These are phyloP conservation scores for Rhodotorula sp. DNA, from an alignment of 1,284 basidiomycete genomes.

Conservation along the genomic window DNA sequence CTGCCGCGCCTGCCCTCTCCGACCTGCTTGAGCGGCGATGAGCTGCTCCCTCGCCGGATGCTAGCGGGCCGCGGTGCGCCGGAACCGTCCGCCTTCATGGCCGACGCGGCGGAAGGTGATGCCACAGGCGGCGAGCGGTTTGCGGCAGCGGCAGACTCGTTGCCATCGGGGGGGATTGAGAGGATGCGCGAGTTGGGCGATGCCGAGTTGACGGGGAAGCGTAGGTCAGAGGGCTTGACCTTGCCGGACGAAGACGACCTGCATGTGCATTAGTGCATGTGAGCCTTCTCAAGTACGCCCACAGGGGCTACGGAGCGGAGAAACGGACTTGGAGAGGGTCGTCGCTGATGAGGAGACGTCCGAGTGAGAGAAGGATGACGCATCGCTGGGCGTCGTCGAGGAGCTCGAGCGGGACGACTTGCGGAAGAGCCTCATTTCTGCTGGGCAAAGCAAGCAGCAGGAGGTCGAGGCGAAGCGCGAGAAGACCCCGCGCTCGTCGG, in stretches of 20 bases:
- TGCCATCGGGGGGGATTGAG: conserved; percentile 13
- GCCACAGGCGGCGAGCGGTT: not conserved
- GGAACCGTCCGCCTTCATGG: not conserved
- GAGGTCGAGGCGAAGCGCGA: not conserved
- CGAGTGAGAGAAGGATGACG: not conserved
- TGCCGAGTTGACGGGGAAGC: conserved; percentile 20
- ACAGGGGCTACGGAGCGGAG: not conserved
- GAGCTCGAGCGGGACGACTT: not conserved
- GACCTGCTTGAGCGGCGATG: not conserved
- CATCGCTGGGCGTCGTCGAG: not conserved
- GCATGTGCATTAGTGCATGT: not conserved
- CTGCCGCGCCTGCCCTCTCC: not conserved
- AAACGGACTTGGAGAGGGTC: not conserved
- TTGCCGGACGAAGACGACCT: conserved; percentile 14
- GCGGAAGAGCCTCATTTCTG: not conserved
- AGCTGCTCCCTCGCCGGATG: not conserved
- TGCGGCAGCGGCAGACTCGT: not conserved
- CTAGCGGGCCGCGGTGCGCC: not conserved
- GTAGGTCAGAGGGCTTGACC: conserved; percentile 24
- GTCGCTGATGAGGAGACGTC: conserved; percentile 1
- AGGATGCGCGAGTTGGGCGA: conserved; percentile 37
- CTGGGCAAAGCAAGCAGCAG: not conserved
- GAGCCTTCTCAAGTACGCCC: not conserved
- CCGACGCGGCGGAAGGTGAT: not conserved
- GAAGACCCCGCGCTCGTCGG: not conserved